Evolutionary conservation across 176 grass and related monocot genomes (phyloP).

Genomic region (Lolium multiflorum): DNA sequence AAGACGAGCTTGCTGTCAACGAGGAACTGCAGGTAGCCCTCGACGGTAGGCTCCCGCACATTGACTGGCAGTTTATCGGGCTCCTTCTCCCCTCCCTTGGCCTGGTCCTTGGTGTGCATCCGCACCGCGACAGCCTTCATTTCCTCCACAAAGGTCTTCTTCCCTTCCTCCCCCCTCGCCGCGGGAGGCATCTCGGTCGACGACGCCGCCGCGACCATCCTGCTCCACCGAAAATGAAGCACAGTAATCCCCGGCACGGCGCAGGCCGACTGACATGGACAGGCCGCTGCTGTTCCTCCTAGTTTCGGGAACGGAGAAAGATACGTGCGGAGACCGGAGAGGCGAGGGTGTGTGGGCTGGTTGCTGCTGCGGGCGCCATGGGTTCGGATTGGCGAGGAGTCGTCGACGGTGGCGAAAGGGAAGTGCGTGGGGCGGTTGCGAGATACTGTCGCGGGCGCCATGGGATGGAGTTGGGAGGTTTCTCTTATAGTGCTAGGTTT

Average conservation of each 20-base stretch:
- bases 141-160: too few relatives aligned
- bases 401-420: not conserved
- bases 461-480: not conserved
- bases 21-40: constrained; percentile 79
- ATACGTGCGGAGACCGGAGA: not conserved
- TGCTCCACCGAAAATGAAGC: constrained; percentile 2
- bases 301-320: not conserved
- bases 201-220: constrained; percentile 18
- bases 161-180: not conserved
- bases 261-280: not conserved
- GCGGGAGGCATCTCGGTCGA: constrained; percentile 57
- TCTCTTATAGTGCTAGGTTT: constrained; percentile 42
- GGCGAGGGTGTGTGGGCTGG: not conserved
- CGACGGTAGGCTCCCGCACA: constrained; percentile 68
- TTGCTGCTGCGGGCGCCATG: constrained; percentile 10
- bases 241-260: not conserved
- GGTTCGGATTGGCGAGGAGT: not conserved
- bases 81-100: constrained; percentile 24
- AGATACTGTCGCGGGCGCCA: too few relatives aligned
- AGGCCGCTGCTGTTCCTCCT: not conserved
- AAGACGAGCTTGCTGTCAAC: constrained; percentile 95
- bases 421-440: not conserved
- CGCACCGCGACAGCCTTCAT: too few relatives aligned
- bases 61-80: constrained; percentile 28
- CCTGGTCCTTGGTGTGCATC: constrained; percentile 82